These are phyloP conservation scores for Ramaria sp. DNA, from an alignment of 768 basidiomycete genomes.

Conservation along the genomic window DNA sequence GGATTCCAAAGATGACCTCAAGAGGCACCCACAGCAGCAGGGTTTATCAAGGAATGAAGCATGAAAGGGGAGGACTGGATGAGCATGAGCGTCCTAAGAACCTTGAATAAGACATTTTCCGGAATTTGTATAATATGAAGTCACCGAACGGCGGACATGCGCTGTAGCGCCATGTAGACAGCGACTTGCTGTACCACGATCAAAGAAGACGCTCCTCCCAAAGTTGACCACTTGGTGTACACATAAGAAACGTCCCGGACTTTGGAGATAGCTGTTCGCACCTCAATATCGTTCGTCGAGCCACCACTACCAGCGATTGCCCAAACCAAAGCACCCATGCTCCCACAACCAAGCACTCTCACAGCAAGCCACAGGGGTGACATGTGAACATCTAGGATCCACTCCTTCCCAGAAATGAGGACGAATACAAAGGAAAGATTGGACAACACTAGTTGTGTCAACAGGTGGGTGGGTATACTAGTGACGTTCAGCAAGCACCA, in stretches of 20 bases:
- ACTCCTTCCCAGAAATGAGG: conserved; percentile 54
- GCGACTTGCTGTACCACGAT: conserved; percentile 60
- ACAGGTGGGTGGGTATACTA: conserved; percentile 35
- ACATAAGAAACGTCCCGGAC: conserved; percentile 4
- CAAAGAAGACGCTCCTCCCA: conserved; percentile 56
- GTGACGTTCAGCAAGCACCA: conserved; percentile 11
- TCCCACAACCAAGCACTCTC: conserved; percentile 62
- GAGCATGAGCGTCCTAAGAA: conserved; percentile 52
- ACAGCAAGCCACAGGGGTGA: conserved; percentile 72
- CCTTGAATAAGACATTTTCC: neutral
- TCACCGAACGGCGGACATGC: conserved; percentile 58
- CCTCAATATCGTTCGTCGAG: conserved; percentile 50
- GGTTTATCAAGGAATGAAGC: conserved; percentile 42
- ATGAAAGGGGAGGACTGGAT: conserved; percentile 61
- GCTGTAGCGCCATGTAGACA: conserved; percentile 57
- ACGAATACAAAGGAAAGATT: conserved; percentile 56
- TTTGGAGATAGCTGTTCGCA: conserved; percentile 20
- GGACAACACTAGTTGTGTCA: conserved; percentile 47
- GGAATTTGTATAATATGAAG: conserved; percentile 11
- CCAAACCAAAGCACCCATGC: conserved; percentile 54
- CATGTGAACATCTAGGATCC: conserved; percentile 53
- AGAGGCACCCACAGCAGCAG: conserved; percentile 32
- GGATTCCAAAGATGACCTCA: neutral
- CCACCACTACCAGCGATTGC: conserved; percentile 41
- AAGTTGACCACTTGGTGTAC: conserved; percentile 49